Evolutionary conservation across 2,329 filamentous ascomycete genomes (phyloP).

Genomic region (Sporothrix euskadiensis): DNA sequence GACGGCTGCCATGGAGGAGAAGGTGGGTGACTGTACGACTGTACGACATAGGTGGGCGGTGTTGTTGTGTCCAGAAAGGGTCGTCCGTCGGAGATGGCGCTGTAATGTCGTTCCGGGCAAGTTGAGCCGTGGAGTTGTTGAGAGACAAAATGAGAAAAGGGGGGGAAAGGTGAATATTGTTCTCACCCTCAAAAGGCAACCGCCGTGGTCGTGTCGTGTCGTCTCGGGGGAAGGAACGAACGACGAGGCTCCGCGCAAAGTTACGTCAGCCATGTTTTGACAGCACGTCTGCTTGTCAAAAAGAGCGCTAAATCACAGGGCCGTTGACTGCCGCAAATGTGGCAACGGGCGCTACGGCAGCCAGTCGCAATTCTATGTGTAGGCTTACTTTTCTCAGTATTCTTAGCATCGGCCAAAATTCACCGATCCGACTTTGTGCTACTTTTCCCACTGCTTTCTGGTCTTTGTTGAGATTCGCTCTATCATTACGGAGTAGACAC

Average conservation of each 20-base stretch:
- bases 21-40: background rate
- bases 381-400: background rate
- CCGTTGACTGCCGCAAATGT: background rate
- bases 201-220: background rate
- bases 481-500: background rate
- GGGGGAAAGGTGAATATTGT: background rate
- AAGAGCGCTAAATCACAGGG: background rate
- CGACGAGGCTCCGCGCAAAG: background rate
- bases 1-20: background rate
- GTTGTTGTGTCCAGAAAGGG: background rate
- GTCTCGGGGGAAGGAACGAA: background rate
- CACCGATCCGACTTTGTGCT: slow-evolving; percentile 14
- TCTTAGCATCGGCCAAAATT: slow-evolving; percentile 21
- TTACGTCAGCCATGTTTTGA: background rate
- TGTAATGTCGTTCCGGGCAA: background rate
- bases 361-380: too few relatives aligned
- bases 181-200: background rate
- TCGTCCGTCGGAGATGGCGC: background rate
- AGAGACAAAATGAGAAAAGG: background rate
- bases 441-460: background rate
- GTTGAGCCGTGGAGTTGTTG: background rate
- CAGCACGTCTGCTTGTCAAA: too few relatives aligned
- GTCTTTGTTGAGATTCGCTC: background rate
- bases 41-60: background rate
- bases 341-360: background rate